These are phyloP conservation scores for Kwoniella dejecticola DNA, from an alignment of 768 basidiomycete species.

Conservation along the genomic window DNA sequence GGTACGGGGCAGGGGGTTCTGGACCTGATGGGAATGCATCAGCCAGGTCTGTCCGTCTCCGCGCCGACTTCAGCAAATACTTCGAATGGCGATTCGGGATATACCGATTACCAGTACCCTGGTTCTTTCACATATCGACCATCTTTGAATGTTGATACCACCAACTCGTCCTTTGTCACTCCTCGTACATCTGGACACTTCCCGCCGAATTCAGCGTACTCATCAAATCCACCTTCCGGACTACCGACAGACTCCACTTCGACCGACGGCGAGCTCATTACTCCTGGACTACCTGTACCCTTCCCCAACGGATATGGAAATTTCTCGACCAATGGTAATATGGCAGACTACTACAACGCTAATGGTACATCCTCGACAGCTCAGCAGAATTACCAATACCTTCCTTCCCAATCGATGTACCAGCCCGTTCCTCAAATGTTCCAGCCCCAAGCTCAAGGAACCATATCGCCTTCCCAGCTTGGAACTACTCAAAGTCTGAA, in stretches of 20 bases:
- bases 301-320: constrained; percentile 8
- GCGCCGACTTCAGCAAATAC: background rate
- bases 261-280: constrained; percentile 22
- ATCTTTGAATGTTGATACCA: constrained; percentile 22
- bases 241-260: constrained; percentile 4
- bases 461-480: constrained; percentile 40
- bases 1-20: constrained; percentile 20
- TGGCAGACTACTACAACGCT: background rate
- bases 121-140: constrained; percentile 24
- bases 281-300: constrained; percentile 13
- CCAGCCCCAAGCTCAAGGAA: constrained; percentile 23
- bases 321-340: background rate
- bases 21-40: constrained; percentile 21
- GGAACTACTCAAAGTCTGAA: constrained; percentile 24
- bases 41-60: background rate
- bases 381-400: constrained; percentile 5
- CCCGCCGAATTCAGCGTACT: constrained; percentile 11
- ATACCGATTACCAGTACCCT: background rate
- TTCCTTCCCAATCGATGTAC: constrained; percentile 9
- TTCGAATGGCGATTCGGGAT: background rate
- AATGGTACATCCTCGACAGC: constrained; percentile 2
- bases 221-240: constrained; percentile 16
- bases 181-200: constrained; percentile 14
- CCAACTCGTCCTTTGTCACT: constrained; percentile 6
- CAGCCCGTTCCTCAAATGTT: constrained; percentile 3